Conservation (phyloP, 345 rosid species). For the Arabidopsis thaliana region TAIR10.1 NC_003075.7:10095001-10095500, state of each 20-base stretch:
- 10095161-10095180: neutral
- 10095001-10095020: constrained; percentile 7
- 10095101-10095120: neutral
- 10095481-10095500: neutral
- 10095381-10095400: too few species aligned
- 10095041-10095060: constrained; percentile 3
- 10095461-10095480: neutral
- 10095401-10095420: too few species aligned
- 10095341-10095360: too few species aligned
- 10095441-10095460: too few species aligned
- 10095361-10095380: too few species aligned
- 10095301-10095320: too few species aligned
- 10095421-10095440: too few species aligned
- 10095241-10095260: too few species aligned
- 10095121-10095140: neutral
- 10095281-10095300: too few species aligned
- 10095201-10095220: neutral
- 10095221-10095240: neutral
- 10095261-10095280: too few species aligned
- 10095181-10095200: neutral
- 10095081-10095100: neutral
- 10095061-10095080: neutral
- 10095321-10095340: too few species aligned
- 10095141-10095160: neutral
- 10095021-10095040: constrained; percentile 8